Percentiles rank a stretch among this genome's conserved stretches.
phyloP scores from a whole-genome alignment of 495 filamentous ascomycete species.

The Stereocaulon alpinum region DNA sequence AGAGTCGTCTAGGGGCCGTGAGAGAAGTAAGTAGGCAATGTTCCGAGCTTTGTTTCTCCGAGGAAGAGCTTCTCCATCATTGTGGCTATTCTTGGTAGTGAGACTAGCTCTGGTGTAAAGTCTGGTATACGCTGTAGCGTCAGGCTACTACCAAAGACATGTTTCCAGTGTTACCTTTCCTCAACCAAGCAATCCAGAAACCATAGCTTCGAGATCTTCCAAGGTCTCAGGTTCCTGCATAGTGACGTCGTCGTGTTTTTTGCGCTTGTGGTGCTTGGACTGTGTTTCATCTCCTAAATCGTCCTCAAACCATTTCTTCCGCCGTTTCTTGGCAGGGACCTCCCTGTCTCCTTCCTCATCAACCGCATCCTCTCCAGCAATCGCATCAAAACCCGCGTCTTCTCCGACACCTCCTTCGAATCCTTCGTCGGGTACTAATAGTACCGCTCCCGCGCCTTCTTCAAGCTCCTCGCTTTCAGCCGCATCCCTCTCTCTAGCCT shows the following conservation, averaged over 20 bases:
- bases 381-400: neutral
- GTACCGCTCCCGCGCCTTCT: neutral
- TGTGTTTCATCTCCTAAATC: slow-evolving; percentile 11
- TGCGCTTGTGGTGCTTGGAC: slow-evolving; percentile 24
- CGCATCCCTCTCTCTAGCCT: slow-evolving; percentile 58
- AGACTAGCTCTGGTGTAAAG: no score
- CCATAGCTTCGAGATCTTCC: slow-evolving; percentile 83
- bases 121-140: no score
- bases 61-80: no score
- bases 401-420: neutral
- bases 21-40: no score
- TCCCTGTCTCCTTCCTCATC: neutral
- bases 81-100: no score
- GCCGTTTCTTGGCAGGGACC: slow-evolving; percentile 31
- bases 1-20: no score
- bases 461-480: slow-evolving; percentile 23
- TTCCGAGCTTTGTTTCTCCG: no score
- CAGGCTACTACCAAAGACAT: no score
- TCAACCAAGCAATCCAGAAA: slow-evolving; percentile 56
- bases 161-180: neutral
- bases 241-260: slow-evolving; percentile 41
- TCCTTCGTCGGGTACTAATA: neutral
- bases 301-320: slow-evolving; percentile 40
- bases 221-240: slow-evolving; percentile 66
- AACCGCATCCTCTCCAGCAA: neutral